Base-by-base conservation (phyloP, 495 filamentous ascomycete genomes). In the Penicillium samsonianum region DNA sequence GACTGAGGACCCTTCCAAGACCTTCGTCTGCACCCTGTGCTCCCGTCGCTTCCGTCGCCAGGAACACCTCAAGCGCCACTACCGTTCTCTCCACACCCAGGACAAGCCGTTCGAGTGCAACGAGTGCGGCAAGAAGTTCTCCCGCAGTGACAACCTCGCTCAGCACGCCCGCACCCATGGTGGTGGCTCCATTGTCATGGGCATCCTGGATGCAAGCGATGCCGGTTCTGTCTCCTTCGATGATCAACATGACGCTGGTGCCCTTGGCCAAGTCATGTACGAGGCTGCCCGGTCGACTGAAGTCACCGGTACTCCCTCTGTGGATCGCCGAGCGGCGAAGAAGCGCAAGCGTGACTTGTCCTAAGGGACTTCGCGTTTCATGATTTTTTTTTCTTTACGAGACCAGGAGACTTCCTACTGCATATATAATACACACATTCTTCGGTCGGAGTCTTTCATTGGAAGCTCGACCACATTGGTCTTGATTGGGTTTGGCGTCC, bases 121-220 rank as follows among this genome's bases (percentile, higher is more conserved):
- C 57, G 92, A 98, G 76, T 99, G 95, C 64, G 93, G 94, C 57
- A 99, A 99, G 86, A 96, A 96, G 79, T 99, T 98, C 79, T 98
- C 94, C 1, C 89, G 95, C 55, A 93, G 89, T 64, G 95, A 99
- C 75, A 99, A 99, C 77, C 84, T 99, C 22, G 87, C 90, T 30
- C 95, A 99, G 74, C 95, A 99, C 67, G 86, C 94, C 46, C 86
- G 95, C 48, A 99, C 94, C 14, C 95, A 99, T 64, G 95, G 90
- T 44, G 86, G 85, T 49, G 90, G 90, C 43, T 89, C 93, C 54
- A 89, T 97, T 60, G 85, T 92, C 54, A 90, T 98, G 90, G 87
- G 88, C 57, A 80, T 97, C 56, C 76, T 96, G 40, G 89, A 96
- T 52, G 72, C 82, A 50, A 79, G 81, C 17, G 87, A 89, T 35